Conservation (phyloP, 495 filamentous ascomycete genomes). For the Podospora didyma region DNA sequence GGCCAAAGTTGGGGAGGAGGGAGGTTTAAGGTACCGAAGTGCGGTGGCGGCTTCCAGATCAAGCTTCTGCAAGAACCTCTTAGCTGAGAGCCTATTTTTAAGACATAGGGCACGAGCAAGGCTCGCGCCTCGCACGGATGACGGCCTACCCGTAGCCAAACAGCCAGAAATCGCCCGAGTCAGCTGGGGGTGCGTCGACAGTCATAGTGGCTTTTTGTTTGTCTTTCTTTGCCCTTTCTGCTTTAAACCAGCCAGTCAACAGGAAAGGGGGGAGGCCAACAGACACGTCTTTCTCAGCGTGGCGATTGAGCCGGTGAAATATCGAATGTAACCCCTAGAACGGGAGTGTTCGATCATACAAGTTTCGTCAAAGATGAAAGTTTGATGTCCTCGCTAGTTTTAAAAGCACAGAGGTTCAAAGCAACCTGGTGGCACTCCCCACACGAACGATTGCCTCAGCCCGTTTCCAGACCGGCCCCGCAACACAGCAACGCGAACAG, state of each 20-base stretch:
- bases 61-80: constrained; percentile 61
- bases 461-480: not conserved
- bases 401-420: not conserved
- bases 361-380: not conserved
- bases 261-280: no score
- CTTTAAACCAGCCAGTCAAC: not conserved
- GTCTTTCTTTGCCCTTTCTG: no score
- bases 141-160: constrained; percentile 81
- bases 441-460: not conserved
- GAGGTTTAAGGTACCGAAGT: constrained; percentile 65
- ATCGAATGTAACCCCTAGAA: not conserved
- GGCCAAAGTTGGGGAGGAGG: not conserved
- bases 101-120: no score
- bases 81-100: constrained; percentile 14
- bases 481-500: no score
- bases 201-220: constrained; percentile 14
- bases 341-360: not conserved
- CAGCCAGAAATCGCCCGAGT: constrained; percentile 67
- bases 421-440: not conserved
- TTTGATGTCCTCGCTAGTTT: not conserved
- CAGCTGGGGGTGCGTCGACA: constrained; percentile 4
- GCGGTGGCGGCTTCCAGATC: constrained; percentile 97
- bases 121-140: constrained; percentile 4
- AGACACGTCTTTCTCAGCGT: no score
- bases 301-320: not conserved